These are phyloP conservation scores for Alternaria ethzedia DNA, from an alignment of 2,329 filamentous ascomycete species.

Conservation along the genomic window DNA sequence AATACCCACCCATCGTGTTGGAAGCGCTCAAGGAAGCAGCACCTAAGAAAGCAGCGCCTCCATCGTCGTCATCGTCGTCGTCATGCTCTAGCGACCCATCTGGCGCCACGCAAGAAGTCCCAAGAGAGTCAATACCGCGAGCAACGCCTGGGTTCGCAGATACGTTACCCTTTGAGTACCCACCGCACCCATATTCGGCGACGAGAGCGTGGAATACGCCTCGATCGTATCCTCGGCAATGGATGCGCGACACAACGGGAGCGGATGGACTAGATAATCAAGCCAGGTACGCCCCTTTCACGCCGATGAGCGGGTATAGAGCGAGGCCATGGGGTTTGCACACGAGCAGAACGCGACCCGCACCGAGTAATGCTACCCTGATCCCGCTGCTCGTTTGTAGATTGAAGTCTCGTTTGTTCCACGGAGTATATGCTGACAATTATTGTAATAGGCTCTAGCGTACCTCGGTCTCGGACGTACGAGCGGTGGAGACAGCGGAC, in stretches of 20 bases:
- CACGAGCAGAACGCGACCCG: conserved; percentile 17
- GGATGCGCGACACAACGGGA: conserved; percentile 5
- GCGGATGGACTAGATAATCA: background rate
- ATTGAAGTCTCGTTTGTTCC: conserved; percentile 15
- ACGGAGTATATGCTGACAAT: conserved; percentile 6
- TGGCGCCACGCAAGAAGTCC: conserved; percentile 24
- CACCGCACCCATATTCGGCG: conserved; percentile 10
- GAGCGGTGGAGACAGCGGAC: background rate
- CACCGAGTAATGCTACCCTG: conserved; percentile 34
- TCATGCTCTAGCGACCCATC: conserved; percentile 16
- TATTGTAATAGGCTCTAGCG: conserved; percentile 8
- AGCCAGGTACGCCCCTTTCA: conserved; percentile 30
- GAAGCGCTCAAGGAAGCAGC: conserved; percentile 12
- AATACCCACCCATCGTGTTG: conserved; percentile 25
- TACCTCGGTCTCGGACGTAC: background rate
- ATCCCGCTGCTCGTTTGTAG: conserved; percentile 7
- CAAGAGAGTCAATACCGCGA: conserved; percentile 24
- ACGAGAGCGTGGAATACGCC: conserved; percentile 13
- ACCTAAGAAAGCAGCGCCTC: conserved; percentile 7
- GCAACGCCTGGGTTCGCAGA: conserved; percentile 12
- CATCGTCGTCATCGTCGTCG: conserved; percentile 11
- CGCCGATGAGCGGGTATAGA: conserved; percentile 1
- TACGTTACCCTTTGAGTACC: conserved; percentile 12
- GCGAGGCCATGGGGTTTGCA: conserved; percentile 14
- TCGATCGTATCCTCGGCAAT: conserved; percentile 19